phyloP scores from a whole-genome alignment of 805 yeast species.

The Candida taoyuanica region DNA sequence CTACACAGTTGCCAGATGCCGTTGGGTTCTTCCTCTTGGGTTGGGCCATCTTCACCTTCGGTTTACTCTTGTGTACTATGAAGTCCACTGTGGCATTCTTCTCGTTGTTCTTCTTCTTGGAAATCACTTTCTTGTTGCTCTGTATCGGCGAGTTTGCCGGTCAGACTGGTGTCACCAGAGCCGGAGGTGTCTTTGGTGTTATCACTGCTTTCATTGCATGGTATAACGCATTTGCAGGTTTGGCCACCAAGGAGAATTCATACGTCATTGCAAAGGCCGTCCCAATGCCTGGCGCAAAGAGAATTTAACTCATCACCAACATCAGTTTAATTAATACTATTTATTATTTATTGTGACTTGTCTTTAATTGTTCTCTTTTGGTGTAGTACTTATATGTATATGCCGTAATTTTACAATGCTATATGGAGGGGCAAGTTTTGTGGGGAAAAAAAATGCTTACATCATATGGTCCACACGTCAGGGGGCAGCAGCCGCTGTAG shows the following conservation, averaged over 20 bases:
- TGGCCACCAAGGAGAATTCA: slow-evolving; percentile 54
- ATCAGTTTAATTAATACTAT: not conserved
- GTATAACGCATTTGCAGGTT: slow-evolving; percentile 60
- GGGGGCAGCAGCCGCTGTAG: too few species aligned
- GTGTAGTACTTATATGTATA: too few species aligned
- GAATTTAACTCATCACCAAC: too few species aligned
- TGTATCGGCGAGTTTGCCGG: slow-evolving; percentile 48
- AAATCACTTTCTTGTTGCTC: slow-evolving; percentile 51
- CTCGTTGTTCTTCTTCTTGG: slow-evolving; percentile 47
- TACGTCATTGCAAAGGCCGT: slow-evolving; percentile 30
- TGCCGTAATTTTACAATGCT: too few species aligned
- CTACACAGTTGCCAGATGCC: slow-evolving; percentile 40
- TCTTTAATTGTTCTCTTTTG: too few species aligned
- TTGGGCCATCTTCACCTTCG: slow-evolving; percentile 60
- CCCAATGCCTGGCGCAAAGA: slow-evolving; percentile 30
- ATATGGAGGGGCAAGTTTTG: too few species aligned
- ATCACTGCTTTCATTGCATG: slow-evolving; percentile 50
- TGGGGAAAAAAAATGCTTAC: too few species aligned
- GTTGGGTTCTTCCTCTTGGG: slow-evolving; percentile 56
- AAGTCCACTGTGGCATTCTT: slow-evolving; percentile 65
- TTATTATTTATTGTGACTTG: too few species aligned
- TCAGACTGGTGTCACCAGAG: slow-evolving; percentile 37
- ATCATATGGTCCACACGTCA: too few species aligned
- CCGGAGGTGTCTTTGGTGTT: slow-evolving; percentile 55
- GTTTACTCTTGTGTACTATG: slow-evolving; percentile 49